Conservation (phyloP, 192 early-diverging fungal genomes). For the Gorgonomyces haynaldii region DNA sequence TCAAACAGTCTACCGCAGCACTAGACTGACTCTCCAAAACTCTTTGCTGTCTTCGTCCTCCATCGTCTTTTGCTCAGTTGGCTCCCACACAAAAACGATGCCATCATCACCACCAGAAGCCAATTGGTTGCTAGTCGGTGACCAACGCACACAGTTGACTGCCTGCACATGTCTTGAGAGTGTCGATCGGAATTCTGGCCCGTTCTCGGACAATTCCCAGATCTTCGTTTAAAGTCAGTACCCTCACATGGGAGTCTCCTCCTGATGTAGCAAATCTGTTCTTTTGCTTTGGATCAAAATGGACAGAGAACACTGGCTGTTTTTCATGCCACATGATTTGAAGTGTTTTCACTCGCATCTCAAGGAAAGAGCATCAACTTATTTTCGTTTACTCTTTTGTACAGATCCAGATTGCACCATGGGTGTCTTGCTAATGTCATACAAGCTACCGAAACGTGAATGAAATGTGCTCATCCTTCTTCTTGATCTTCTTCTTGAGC, state of each 20-base stretch:
- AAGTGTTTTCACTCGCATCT: conserved; percentile 59
- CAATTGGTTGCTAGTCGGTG: conserved; percentile 57
- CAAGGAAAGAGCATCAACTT: neutral
- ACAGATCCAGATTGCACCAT: too few species aligned
- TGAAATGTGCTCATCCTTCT: too few species aligned
- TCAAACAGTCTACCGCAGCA: conserved; percentile 43
- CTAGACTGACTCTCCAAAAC: conserved; percentile 57
- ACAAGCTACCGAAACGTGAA: too few species aligned
- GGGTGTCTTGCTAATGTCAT: too few species aligned
- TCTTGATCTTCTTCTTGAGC: too few species aligned
- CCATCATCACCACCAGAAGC: conserved; percentile 90
- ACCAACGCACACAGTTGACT: conserved; percentile 89
- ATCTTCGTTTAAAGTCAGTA: conserved; percentile 22
- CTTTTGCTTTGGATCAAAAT: conserved; percentile 60
- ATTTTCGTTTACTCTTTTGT: too few species aligned
- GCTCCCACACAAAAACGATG: conserved; percentile 74
- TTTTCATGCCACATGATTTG: conserved; percentile 95
- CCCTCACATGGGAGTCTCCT: conserved; percentile 78
- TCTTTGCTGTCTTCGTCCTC: conserved; percentile 52
- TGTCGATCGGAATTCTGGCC: conserved; percentile 44
- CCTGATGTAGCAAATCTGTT: conserved; percentile 76
- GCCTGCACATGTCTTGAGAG: conserved; percentile 75
- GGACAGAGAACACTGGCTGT: conserved; percentile 77
- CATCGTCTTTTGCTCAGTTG: conserved; percentile 41
- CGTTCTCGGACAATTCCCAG: neutral